A percentile compares a stretch with the other conserved stretches of the same genome.
Conservation (phyloP, 2,329 filamentous ascomycete genomes). For the Apiospora phragmitis region DNA sequence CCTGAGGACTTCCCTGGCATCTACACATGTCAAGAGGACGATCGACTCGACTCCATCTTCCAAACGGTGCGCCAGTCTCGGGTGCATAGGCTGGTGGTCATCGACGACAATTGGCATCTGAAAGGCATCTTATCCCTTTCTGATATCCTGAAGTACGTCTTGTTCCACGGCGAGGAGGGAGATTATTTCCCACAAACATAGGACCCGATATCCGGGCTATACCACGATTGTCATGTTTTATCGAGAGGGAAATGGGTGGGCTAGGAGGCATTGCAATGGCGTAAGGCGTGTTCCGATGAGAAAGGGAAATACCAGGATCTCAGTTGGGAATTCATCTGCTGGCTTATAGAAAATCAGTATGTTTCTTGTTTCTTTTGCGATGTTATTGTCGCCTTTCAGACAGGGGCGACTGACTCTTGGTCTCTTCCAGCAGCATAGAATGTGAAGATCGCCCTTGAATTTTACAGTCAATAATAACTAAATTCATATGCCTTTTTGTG, state of each 20-base stretch:
- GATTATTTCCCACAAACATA: conserved; percentile 32
- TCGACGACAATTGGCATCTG: conserved; percentile 85
- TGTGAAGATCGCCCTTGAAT: not conserved
- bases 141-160: conserved; percentile 93
- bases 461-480: not conserved
- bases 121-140: conserved; percentile 91
- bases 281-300: conserved; percentile 29
- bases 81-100: conserved; percentile 88
- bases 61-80: conserved; percentile 94
- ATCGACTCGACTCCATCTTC: conserved; percentile 93
- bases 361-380: not conserved
- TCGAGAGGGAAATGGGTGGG: conserved; percentile 13
- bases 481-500: not conserved
- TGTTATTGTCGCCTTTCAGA: not conserved
- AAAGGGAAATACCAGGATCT: conserved; percentile 24
- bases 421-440: not conserved
- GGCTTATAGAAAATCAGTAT: conserved; percentile 13
- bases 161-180: conserved; percentile 75
- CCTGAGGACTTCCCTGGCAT: conserved; percentile 93
- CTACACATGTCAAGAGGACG: conserved; percentile 90
- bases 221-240: conserved; percentile 8
- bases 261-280: conserved; percentile 32
- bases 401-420: not conserved
- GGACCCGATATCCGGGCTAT: not conserved
- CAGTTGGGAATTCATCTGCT: conserved; percentile 15